Evolutionary conservation across 2,329 filamentous ascomycete genomes (phyloP), one percentile per base, ranked within the genome.

Genomic region (Nannizzia gypsea): DNA sequence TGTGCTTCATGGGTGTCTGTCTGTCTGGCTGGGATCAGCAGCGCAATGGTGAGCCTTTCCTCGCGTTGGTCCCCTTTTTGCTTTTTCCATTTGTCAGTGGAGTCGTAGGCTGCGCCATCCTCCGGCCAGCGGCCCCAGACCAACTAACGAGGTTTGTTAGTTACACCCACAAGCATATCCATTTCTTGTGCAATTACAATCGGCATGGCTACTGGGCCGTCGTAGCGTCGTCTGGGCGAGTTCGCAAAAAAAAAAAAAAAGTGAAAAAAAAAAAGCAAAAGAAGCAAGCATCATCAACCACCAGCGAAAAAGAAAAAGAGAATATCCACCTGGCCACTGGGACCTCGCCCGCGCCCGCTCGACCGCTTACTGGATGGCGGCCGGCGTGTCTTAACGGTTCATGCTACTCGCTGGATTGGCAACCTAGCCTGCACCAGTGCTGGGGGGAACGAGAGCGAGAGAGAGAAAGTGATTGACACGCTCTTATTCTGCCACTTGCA

Each of bases 91-190:
- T n/a, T n/a, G 6, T n/a, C 31, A 36, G 54, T 56, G 54, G 54
- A 56, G 28, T 36, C 54, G n/a, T 24, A 31, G 24, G 56, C 56
- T 58, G 38, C 56, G 56, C 56, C 56, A 58, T 58, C 56, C 56
- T 58, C 56, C 40, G 56, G 46, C 56, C 56, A 46, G 56, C 56
- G 40, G 40, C 56, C 56, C 56, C 56, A 58, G 56, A 58, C 36
- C 56, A 42, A 46, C 40, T 58, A 46, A 58, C 56, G 56, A 42
- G 56, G 56, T 20, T 58, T 28, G 36, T 36, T 36, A 56, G 54
- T 56, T 56, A 40, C 31, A 56, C 22, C 48, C 48, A 52, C 54
- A 38, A 20, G 54, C 54, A 42, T 56, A 56, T 56, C 31, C 54
- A 56, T 34, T 55, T 42, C 9, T 56, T 38, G 36, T 58, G 56